Evolutionary conservation across 1,139 yeast genomes (phyloP).

Genomic region (Magnusiomyces sp.): DNA sequence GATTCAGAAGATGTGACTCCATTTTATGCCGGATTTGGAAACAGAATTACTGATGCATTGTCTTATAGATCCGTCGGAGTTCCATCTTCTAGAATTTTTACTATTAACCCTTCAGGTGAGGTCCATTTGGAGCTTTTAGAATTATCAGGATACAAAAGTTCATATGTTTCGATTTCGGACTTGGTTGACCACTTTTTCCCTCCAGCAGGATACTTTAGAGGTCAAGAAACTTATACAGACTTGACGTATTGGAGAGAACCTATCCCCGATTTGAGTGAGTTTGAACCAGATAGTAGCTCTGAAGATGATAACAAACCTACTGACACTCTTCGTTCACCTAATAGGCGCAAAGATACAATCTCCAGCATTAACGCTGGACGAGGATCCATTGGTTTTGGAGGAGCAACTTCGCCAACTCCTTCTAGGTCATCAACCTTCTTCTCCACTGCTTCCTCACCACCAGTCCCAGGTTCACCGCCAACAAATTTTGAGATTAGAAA

Average conservation of each 20-base stretch:
- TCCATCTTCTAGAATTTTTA: constrained; percentile 89
- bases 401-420: not conserved
- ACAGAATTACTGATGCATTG: constrained; percentile 92
- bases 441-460: not conserved
- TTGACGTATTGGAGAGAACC: constrained; percentile 91
- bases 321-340: constrained; percentile 16
- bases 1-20: constrained; percentile 44
- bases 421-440: not conserved
- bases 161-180: constrained; percentile 85
- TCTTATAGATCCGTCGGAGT: constrained; percentile 91
- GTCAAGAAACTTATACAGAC: constrained; percentile 61
- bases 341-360: constrained; percentile 22
- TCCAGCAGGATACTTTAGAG: constrained; percentile 36
- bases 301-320: not conserved
- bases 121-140: constrained; percentile 96
- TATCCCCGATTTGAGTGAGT: constrained; percentile 51
- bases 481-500: not conserved
- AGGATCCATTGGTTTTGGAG: not conserved
- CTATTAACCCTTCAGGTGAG: constrained; percentile 94
- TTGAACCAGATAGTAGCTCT: constrained; percentile 32
- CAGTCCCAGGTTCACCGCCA: not conserved
- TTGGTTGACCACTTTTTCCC: constrained; percentile 97
- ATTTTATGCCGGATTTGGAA: constrained; percentile 97
- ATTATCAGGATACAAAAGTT: constrained; percentile 83
- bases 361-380: constrained; percentile 7